Evolutionary conservation across 2,329 filamentous ascomycete species (phyloP).

Genomic region (Bisporella sp.): DNA sequence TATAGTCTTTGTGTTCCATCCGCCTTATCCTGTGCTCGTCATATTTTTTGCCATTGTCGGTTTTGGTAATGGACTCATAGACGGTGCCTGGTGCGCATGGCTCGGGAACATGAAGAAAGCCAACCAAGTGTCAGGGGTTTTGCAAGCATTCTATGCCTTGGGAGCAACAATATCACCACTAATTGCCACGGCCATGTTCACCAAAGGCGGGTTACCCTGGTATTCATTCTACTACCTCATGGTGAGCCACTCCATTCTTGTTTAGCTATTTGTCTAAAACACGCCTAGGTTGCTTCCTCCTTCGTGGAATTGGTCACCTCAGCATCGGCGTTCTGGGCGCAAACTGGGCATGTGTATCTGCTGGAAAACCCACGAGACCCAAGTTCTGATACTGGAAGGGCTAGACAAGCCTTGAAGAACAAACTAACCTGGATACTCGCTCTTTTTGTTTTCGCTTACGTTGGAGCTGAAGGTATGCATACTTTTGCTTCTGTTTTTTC

Average conservation of each 20-base stretch:
- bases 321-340: constrained; percentile 54
- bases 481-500: neutral
- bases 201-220: constrained; percentile 54
- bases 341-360: constrained; percentile 51
- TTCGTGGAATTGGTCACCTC: constrained; percentile 47
- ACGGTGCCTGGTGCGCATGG: constrained; percentile 52
- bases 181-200: constrained; percentile 65
- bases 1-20: constrained; percentile 57
- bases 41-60: constrained; percentile 59
- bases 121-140: constrained; percentile 65
- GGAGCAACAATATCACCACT: constrained; percentile 63
- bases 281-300: constrained; percentile 41
- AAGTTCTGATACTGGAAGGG: constrained; percentile 15
- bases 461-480: constrained; percentile 60
- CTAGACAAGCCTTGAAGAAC: constrained; percentile 31
- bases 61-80: constrained; percentile 64
- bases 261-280: neutral
- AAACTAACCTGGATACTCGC: constrained; percentile 66
- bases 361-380: constrained; percentile 41
- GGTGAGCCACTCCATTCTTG: constrained; percentile 40
- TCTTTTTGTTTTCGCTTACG: constrained; percentile 70
- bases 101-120: constrained; percentile 57
- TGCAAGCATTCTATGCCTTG: constrained; percentile 65
- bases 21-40: constrained; percentile 61
- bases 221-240: constrained; percentile 71